Evolutionary conservation across 805 yeast genomes (phyloP), one percentile per base, ranked within the genome.

Genomic region (Saturnispora hagleri): DNA sequence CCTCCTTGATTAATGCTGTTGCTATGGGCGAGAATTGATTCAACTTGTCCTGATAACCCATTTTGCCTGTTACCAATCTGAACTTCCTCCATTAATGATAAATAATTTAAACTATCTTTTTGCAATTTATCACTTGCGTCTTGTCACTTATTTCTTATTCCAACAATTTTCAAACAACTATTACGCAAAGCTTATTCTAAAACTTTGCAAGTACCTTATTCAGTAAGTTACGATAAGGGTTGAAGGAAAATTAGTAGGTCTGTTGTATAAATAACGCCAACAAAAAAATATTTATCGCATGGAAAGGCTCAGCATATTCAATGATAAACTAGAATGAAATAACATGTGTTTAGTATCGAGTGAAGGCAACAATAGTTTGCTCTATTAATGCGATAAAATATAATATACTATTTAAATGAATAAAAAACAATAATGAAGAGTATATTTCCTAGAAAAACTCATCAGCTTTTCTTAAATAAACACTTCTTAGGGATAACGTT

Each of bases 381-480:
- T 31, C 6, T 31, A 10, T 31, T 35, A n/a, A 35, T 35, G 20
- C 15, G 5, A 7, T 38, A n/a, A 18, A 17, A 18, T 18, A 17
- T 6, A 3, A 38, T 38, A 10, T 17, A 18, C 12, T 38, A 18
- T 12, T 18, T 18, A 10, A 20, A 20, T 20, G 10, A 38, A 9
- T 20, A 33, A 9, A 33, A 22, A 17, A 20, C 26, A 22, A 26
- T 22, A 46, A 38, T 31, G 22, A n/a, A 26, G 31, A 7, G 36
- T 20, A 45, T 31, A 3, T 15, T 5, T 15, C 8, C 51, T 54
- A 65, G 31, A 66, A 66, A 26, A 61, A 60, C 27, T 61, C 60
- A 31, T 46, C 53, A 1, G 68, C 67, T 28, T 58, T 62, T 13
- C 50, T 42, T 6, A 66, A 46, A 45, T 63, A 67, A 40, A 47